Evolutionary conservation across 768 basidiomycete species (phyloP).

Genomic region (Trametes punicea): DNA sequence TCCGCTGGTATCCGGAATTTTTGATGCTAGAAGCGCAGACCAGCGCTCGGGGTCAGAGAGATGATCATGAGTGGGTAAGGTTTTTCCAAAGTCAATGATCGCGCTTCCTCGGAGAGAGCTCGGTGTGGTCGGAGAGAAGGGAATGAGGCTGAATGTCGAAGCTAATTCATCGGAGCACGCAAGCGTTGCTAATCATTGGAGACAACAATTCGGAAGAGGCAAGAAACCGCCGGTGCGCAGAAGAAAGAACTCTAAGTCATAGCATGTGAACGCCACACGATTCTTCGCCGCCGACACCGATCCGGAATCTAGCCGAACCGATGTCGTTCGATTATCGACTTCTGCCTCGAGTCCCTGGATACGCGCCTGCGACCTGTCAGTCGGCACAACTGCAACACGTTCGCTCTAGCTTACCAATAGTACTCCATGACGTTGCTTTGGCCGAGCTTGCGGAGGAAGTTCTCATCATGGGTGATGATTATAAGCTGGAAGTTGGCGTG

Average conservation of each 20-base stretch:
- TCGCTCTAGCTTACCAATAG: conserved; percentile 64
- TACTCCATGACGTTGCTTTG: conserved; percentile 92
- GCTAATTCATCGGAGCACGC: conserved; percentile 7
- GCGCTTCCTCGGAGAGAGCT: conserved; percentile 1
- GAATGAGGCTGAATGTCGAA: not conserved
- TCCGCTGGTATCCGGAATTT: not conserved
- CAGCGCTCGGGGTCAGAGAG: not conserved
- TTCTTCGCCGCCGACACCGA: conserved; percentile 7
- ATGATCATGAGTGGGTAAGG: not conserved
- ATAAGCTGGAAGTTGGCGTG: conserved; percentile 95
- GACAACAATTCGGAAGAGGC: not conserved
- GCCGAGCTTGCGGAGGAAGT: conserved; percentile 86
- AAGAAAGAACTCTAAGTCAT: conserved; percentile 6
- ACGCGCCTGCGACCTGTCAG: conserved; percentile 61
- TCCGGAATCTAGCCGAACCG: conserved; percentile 50
- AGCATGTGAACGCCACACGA: not conserved
- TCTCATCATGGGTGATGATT: conserved; percentile 96
- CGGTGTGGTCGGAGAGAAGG: not conserved
- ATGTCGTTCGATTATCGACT: conserved; percentile 73
- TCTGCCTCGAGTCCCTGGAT: conserved; percentile 54
- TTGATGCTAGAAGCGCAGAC: not conserved
- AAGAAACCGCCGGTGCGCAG: not conserved
- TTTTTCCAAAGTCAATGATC: not conserved
- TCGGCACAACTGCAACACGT: not conserved
- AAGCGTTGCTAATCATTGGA: not conserved